These are phyloP conservation scores for Thymus mandschuricus DNA, from an alignment of 257 asterid genomes.

Conservation along the genomic window DNA sequence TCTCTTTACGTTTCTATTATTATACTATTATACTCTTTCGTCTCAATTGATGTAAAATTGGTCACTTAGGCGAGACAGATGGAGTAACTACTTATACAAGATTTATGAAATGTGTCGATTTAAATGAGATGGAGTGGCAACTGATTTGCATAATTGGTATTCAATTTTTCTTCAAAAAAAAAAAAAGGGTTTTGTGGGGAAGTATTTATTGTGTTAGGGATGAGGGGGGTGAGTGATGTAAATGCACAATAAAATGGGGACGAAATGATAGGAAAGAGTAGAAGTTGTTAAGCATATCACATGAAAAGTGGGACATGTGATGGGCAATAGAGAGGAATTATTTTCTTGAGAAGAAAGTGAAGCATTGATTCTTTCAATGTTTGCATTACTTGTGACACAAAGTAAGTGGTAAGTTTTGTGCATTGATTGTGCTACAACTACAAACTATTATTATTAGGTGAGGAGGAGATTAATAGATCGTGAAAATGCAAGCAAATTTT, in stretches of 20 bases:
- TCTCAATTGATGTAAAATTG: too few species aligned
- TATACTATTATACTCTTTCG: too few species aligned
- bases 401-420: background rate
- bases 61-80: too few species aligned
- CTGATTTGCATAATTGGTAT: too few species aligned
- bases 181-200: too few species aligned
- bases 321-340: slow-evolving; percentile 18
- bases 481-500: background rate
- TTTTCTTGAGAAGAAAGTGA: slow-evolving; percentile 40
- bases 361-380: slow-evolving; percentile 36
- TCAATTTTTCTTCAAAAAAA: background rate
- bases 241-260: background rate
- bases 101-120: too few species aligned
- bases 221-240: background rate
- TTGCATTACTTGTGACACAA: slow-evolving; percentile 20
- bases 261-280: slow-evolving; percentile 35
- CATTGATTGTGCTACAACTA: slow-evolving; percentile 1
- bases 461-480: background rate
- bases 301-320: slow-evolving; percentile 47
- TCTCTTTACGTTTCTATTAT: too few species aligned
- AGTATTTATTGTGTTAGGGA: background rate
- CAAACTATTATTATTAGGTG: slow-evolving; percentile 23
- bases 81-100: too few species aligned
- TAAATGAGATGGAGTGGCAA: too few species aligned
- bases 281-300: slow-evolving; percentile 44